Evolutionary conservation across 305 asterid genomes (phyloP), one percentile per base, ranked within the genome.

Genomic region (Lippia alba): DNA sequence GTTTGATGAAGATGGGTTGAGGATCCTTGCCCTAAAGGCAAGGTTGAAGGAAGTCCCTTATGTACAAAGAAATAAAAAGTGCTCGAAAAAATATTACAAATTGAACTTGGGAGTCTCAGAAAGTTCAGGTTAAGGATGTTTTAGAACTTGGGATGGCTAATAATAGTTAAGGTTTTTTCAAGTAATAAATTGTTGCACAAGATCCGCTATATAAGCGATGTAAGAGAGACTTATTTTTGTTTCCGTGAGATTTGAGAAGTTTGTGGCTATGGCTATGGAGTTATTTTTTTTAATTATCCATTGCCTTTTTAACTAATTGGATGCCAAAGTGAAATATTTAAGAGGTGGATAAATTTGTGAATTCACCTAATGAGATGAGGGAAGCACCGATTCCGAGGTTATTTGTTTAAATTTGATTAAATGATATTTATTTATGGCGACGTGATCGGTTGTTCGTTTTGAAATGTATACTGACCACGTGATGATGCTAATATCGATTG

Each of bases 11-110:
- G 32, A 56, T n/a, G 39, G 40, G 7, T 6, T 7, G 2, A 63
- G 59, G 41, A 70, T 69, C 83, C 83, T 72, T 76, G 84, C 84
- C 84, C 69, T 72, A n/a, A 61, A 72, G 84, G 84, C 84, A 80
- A 80, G 84, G 84, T 76, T 48, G 36, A 61, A 20, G 69, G 50
- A 56, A 39, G 36, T 64, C 51, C 36, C 56, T 54, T 45, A 16
- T 56, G 69, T 40, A 53, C 17, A 56, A 44, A 73, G 64, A 32
- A 18, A 54, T 32, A 24, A 17, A 57, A 33, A 10, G 4, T 12
- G 15, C 2, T 36, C 9, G 41, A 24, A 36, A 36, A 24, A 36
- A 36, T 36, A 36, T 36, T 36, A 36, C 41, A 8, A 36, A 36
- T 24, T 24, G 41, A 36, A 36, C 41, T 4, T 36, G 9, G 41